These are phyloP conservation scores for Rosa hybrid DNA, from an alignment of 331 rosid genomes.

Conservation along the genomic window DNA sequence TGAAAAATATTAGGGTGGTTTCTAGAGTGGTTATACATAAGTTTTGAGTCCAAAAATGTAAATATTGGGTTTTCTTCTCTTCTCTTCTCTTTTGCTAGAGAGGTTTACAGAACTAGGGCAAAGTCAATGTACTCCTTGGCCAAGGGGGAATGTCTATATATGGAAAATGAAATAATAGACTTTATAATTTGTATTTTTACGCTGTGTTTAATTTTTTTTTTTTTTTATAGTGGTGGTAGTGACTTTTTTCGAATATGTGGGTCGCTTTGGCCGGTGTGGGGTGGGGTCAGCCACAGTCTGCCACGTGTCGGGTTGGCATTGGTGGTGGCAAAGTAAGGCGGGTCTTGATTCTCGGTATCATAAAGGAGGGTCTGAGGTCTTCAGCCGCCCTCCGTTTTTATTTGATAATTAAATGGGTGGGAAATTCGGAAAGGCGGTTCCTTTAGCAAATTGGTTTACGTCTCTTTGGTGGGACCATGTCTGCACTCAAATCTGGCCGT, in stretches of 20 bases:
- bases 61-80: conserved; percentile 29
- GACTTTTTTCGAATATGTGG: conserved; percentile 32
- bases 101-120: conserved; percentile 10
- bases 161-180: conserved; percentile 47
- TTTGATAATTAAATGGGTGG: conserved; percentile 7
- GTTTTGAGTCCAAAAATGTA: conserved; percentile 64
- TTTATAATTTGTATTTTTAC: conserved; percentile 19
- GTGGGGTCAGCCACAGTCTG: neutral
- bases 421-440: conserved; percentile 36
- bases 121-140: conserved; percentile 44
- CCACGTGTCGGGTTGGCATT: conserved; percentile 28
- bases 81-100: neutral
- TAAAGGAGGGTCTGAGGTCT: conserved; percentile 34
- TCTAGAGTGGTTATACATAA: conserved; percentile 58
- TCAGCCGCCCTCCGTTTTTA: conserved; percentile 58
- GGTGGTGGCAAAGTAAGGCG: conserved; percentile 33
- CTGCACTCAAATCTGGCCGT: conserved; percentile 14
- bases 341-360: conserved; percentile 44
- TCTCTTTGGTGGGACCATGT: neutral
- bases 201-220: neutral
- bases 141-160: conserved; percentile 44
- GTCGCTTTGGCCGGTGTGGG: conserved; percentile 31
- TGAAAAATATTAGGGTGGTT: conserved; percentile 31
- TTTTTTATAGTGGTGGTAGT: neutral
- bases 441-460: conserved; percentile 23